Conservation (phyloP, 768 basidiomycete species). For the Mycena pura region DNA sequence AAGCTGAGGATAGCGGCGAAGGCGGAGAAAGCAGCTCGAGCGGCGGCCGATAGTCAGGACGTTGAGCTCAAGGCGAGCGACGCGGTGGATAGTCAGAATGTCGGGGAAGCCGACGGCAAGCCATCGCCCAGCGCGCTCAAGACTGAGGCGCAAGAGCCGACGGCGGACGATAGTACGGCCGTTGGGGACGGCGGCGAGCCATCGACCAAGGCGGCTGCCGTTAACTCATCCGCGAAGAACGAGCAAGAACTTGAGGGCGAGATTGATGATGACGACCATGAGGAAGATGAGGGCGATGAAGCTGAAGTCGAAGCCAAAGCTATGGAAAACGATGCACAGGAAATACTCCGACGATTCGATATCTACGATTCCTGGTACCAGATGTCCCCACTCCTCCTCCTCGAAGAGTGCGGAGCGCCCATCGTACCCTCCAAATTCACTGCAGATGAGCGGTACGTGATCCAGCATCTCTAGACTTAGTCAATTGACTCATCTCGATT, state of each 20-base stretch:
- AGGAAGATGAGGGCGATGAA: neutral
- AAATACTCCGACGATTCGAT: neutral
- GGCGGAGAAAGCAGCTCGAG: neutral
- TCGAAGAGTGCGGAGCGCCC: conserved; percentile 17
- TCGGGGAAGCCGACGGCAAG: neutral
- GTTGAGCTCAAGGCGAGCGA: neutral
- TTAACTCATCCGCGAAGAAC: neutral
- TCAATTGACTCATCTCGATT: no score
- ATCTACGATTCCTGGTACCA: conserved; percentile 3
- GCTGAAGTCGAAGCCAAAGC: neutral
- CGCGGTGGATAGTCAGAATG: neutral
- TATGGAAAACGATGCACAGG: neutral
- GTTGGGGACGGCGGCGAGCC: no score
- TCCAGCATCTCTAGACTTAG: neutral
- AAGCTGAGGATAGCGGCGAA: neutral
- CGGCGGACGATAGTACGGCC: no score
- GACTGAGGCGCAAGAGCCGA: neutral
- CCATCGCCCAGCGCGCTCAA: no score
- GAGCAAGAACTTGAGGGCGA: neutral
- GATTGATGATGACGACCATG: neutral
- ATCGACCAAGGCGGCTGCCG: neutral
- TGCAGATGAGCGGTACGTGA: conserved; percentile 8
- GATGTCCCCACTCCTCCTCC: conserved; percentile 18
- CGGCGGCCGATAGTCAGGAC: neutral
- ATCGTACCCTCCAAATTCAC: conserved; percentile 6